These are phyloP conservation scores for Tetraselmis striata DNA, from an alignment of 139 green algal species.

Conservation along the genomic window DNA sequence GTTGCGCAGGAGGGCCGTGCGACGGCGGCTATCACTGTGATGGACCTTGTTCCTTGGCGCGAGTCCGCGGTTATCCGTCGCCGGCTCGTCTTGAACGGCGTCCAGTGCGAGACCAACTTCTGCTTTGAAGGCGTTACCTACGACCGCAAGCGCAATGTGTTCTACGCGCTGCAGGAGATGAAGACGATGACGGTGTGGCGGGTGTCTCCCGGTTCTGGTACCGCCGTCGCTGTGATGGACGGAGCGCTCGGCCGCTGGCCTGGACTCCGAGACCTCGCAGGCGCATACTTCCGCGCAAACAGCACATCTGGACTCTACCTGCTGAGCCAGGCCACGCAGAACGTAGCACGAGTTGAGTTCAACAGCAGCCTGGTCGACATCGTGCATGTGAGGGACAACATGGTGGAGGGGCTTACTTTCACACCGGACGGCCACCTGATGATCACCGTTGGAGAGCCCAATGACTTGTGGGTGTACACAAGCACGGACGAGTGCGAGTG, in stretches of 20 bases:
- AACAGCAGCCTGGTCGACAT: neutral
- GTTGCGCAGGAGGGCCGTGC: neutral
- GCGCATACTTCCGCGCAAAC: neutral
- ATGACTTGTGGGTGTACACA: neutral
- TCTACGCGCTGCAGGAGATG: neutral
- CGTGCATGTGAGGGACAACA: neutral
- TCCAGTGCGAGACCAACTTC: neutral
- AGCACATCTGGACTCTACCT: neutral
- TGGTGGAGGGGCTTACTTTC: neutral
- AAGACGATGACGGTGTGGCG: neutral
- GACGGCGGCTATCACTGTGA: neutral
- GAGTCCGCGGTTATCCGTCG: neutral
- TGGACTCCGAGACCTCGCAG: neutral
- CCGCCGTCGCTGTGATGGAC: neutral
- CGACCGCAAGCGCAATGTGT: neutral
- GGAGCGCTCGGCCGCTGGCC: neutral
- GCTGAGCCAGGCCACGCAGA: neutral
- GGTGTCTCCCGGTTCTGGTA: neutral
- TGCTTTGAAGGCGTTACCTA: neutral
- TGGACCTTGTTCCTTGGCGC: neutral
- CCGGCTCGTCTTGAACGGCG: neutral
- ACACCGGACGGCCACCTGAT: neutral
- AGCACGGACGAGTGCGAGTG: neutral
- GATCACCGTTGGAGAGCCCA: neutral
- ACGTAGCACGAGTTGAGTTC: neutral